Evolutionary conservation across 306 rosid species (phyloP).

Genomic region (Vigna angularis): DNA sequence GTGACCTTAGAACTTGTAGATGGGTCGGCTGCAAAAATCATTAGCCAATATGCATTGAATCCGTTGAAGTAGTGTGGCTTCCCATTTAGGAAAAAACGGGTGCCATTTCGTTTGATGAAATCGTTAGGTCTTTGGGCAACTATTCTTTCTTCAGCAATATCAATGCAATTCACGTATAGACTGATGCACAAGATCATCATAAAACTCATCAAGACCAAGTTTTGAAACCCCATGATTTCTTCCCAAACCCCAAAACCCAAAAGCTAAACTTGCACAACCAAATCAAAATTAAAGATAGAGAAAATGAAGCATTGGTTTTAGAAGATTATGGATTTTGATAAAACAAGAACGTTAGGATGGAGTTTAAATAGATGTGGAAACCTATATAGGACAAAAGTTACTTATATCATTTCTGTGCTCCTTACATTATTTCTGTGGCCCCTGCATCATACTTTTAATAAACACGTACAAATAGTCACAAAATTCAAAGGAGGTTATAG

Average conservation of each 20-base stretch:
- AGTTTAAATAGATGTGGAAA: too few relatives aligned
- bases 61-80: conserved; percentile 53
- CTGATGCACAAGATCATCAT: conserved; percentile 21
- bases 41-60: conserved; percentile 65
- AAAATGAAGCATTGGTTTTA: too few relatives aligned
- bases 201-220: not conserved
- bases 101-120: conserved; percentile 48
- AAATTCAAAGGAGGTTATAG: too few relatives aligned
- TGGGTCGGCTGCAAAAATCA: conserved; percentile 58
- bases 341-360: too few relatives aligned
- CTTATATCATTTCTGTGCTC: too few relatives aligned
- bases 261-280: not conserved
- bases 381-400: too few relatives aligned
- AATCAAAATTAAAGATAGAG: too few relatives aligned
- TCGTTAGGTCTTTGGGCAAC: not conserved
- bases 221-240: conserved; percentile 14
- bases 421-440: too few relatives aligned
- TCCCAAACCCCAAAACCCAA: not conserved
- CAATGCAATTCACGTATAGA: conserved; percentile 12
- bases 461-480: too few relatives aligned
- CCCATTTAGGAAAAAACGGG: conserved; percentile 46
- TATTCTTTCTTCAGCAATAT: too few relatives aligned
- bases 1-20: conserved; percentile 53
- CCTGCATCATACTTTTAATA: too few relatives aligned
- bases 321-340: too few relatives aligned